Conservation (phyloP, 2,329 filamentous ascomycete species). For the Penicillium frequentans region DNA sequence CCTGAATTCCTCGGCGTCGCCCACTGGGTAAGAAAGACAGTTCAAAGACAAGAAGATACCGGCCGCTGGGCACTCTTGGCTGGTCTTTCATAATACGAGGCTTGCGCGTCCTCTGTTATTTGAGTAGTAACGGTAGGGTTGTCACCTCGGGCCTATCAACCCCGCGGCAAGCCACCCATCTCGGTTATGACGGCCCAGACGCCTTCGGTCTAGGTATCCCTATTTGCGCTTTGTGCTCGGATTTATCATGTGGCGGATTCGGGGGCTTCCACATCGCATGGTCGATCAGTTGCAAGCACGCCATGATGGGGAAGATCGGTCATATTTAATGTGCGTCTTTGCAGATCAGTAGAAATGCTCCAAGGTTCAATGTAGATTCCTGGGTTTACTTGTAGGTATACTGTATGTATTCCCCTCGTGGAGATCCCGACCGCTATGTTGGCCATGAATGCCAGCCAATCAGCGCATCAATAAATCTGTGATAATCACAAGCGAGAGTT, state of each 20-base stretch:
- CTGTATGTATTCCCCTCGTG: not conserved
- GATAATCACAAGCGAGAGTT: not conserved
- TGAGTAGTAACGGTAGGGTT: not conserved
- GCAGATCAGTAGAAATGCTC: not conserved
- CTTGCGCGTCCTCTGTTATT: not conserved
- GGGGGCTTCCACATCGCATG: not conserved
- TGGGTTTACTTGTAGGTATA: too few species aligned
- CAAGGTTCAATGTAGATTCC: not conserved
- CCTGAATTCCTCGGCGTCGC: not conserved
- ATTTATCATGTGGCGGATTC: not conserved
- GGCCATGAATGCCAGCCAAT: not conserved
- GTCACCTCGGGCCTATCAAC: not conserved
- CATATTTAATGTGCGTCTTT: not conserved
- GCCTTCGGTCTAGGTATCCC: not conserved
- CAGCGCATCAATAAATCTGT: not conserved
- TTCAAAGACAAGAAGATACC: not conserved
- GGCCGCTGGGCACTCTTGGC: not conserved
- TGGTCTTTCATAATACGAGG: not conserved
- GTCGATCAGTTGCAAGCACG: not conserved
- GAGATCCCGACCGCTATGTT: conserved; percentile 2
- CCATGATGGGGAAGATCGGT: not conserved
- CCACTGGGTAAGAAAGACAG: not conserved
- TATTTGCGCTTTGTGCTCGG: not conserved
- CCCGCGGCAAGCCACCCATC: not conserved
- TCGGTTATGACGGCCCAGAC: not conserved